Base-by-base conservation (phyloP, 352 stramenopile genomes). In the Globisporangium splendens region DNA sequence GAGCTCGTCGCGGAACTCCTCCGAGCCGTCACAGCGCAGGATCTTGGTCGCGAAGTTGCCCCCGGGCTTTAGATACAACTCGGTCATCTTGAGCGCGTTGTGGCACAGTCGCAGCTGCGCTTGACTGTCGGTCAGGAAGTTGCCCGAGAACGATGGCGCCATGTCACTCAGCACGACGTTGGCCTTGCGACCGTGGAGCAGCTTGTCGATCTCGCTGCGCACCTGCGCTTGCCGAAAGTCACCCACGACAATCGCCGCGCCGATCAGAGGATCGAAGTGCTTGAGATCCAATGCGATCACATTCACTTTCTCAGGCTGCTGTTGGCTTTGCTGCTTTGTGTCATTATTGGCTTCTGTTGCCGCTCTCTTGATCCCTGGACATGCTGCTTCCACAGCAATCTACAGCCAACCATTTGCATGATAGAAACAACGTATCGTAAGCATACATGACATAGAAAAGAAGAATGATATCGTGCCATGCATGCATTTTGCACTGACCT, bases 101-200 rank as follows among this genome's bases (percentile, higher is more conserved):
- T 92, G 73, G 59, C 84, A 94, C 21, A 96, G 73, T n/a, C 87
- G 70, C 43, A 96, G 59, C 60, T 95, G 86, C 24, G 79, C 69
- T 50, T 94, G 77, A 44, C 81, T 83, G 70, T 96, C 87, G 4
- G 72, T 74, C 46, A 91, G 70, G 56, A 85, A 83, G 46, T 80
- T 86, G 46, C 87, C 87, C 4, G 80, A 85, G 68, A 95, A 94
- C 42, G 79, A 83, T 43, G 87, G 85, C 47, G 87, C 87, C 87
- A 96, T 96, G 73, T 96, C 87, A 59, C 87, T 95, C 22, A 96
- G 74, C 51, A 96, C 81, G 21, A 94, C 84, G 63, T 92, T 80
- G 10, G 62, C 87, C 28, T 77, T 65, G 39, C 77, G 73, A 3
- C 69, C 69, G 22, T 46, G 58, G 21, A 95, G 63, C 14, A 77